A percentile compares a stretch with the other conserved stretches of the same genome.
phyloP scores from a whole-genome alignment of 139 green algal species.

The Volvox reticuliferus region DNA sequence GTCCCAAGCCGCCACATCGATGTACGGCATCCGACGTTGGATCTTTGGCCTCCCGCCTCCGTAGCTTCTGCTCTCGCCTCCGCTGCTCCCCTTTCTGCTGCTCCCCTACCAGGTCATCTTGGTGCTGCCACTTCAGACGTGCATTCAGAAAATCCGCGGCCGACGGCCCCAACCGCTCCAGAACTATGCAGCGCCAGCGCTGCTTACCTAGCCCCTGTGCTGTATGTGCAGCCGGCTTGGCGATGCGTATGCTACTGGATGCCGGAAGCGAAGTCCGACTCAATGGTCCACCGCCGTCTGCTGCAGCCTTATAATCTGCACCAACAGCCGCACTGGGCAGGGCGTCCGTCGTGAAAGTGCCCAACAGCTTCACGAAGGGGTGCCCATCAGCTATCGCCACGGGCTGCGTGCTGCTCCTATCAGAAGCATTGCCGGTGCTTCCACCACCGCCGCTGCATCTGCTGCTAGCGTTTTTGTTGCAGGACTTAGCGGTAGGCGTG shows the following conservation, averaged over 20 bases:
- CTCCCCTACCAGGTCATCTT: no score
- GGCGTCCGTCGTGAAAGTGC: conserved; percentile 12
- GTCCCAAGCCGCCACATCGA: neutral
- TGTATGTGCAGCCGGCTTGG: no score
- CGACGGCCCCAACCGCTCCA: conserved; percentile 16
- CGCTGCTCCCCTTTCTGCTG: neutral
- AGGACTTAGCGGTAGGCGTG: no score
- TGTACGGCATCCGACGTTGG: neutral
- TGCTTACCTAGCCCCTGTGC: neutral
- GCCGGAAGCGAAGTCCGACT: no score
- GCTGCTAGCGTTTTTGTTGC: neutral
- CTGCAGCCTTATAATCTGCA: neutral
- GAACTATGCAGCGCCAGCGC: conserved; percentile 34
- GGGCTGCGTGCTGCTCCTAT: neutral
- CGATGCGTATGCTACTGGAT: neutral
- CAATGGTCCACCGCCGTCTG: neutral
- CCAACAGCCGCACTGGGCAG: neutral
- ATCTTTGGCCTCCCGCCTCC: neutral
- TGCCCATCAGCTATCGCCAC: neutral
- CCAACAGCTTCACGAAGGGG: conserved; percentile 22
- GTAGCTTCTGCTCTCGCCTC: neutral
- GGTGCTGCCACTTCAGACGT: neutral
- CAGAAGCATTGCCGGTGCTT: neutral
- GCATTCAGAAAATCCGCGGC: neutral
- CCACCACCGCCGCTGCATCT: neutral